phyloP scores from a whole-genome alignment of 768 basidiomycete species.

The Butyriboletus loyo region DNA sequence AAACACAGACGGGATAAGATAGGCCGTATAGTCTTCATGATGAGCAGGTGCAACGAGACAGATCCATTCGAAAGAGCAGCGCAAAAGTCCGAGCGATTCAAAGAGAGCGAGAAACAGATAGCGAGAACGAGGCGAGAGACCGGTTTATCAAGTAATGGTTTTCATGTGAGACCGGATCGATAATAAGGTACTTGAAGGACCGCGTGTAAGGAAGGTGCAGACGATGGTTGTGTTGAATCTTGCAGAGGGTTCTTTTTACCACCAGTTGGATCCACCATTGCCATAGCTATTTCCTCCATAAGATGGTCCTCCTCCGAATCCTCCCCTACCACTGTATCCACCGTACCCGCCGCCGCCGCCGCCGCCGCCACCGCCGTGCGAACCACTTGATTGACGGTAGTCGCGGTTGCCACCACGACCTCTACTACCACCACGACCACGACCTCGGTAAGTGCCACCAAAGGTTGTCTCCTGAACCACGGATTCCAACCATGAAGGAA shows the following conservation, averaged over 20 bases:
- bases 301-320: constrained; percentile 39
- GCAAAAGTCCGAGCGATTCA: constrained; percentile 44
- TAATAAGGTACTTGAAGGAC: constrained; percentile 15
- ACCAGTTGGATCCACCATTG: constrained; percentile 43
- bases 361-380: constrained; percentile 33
- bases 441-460: constrained; percentile 52
- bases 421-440: constrained; percentile 48
- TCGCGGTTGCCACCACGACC: constrained; percentile 38
- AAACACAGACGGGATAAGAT: constrained; percentile 41
- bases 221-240: constrained; percentile 10
- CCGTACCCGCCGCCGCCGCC: constrained; percentile 35
- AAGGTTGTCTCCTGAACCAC: constrained; percentile 81
- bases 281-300: constrained; percentile 29
- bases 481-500: constrained; percentile 86
- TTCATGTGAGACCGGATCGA: constrained; percentile 23
- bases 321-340: constrained; percentile 35
- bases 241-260: constrained; percentile 36
- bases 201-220: constrained; percentile 4
- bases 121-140: constrained; percentile 16
- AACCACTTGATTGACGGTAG: constrained; percentile 29
- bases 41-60: constrained; percentile 56
- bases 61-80: constrained; percentile 63
- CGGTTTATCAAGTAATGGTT: constrained; percentile 21
- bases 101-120: constrained; percentile 30
- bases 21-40: constrained; percentile 43